Evolutionary conservation across 495 filamentous ascomycete species (phyloP), one percentile per base, ranked within the genome.

Genomic region (Podospora sp.): DNA sequence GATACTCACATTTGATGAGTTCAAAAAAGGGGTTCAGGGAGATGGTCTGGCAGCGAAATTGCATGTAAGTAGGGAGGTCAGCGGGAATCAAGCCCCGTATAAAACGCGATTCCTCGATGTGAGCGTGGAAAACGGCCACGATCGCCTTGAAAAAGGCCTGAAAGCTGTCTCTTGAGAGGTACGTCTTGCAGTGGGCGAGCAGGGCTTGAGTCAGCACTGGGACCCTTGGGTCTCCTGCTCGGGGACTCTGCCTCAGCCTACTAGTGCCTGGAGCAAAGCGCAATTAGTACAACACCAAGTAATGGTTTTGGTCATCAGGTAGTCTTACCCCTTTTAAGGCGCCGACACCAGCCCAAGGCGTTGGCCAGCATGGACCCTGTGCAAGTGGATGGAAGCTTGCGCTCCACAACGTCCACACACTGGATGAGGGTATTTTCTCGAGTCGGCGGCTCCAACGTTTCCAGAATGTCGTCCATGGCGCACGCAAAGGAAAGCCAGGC

Each of bases 1-100:
- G 58, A 14, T 63, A 66, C 33, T 72, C 65, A 12, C 29, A 16
- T 58, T 72, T 72, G 65, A 72, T 29, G 52, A 70, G 68, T 40
- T 72, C 68, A n/a, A 72, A 72, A 24, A 72, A 72, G 21, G 70
- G 70, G 18, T 27, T 53, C 3, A 72, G 62, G 20, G 68, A 50
- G 11, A 72, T 72, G 57, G 70, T 72, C 9, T 62, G 70, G 55
- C 68, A 53, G 35, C 68, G 68, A 29, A 72, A 62, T 62, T 16
- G 27, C 18, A 70, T 40, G 64, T 72, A 72, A 0, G 68, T 59
- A 6, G 70, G 11, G 5, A 72, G 16, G 50, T 53, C 59, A 33
- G 59, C 46, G 22, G 33, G 36, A 25, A 65, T 4, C 0, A 22
- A 27, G 20, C 62, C 55, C 14, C 67, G 55, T 5, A 70, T 52